These are phyloP conservation scores for Leccinum holopus DNA, from an alignment of 1,284 basidiomycete species.

Conservation along the genomic window DNA sequence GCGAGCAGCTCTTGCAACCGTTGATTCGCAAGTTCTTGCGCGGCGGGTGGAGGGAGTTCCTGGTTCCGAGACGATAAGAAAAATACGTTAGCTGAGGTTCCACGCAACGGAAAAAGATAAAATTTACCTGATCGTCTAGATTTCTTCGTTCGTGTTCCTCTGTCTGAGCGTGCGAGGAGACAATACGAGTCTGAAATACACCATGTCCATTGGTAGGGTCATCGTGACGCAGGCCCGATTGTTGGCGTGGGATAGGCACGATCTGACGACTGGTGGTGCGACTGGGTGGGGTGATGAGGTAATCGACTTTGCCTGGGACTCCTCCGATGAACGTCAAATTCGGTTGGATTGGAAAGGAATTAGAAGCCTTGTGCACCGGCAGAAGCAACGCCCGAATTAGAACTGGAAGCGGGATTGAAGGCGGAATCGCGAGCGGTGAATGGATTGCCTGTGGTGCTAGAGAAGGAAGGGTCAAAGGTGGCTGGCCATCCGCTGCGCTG, in stretches of 20 bases:
- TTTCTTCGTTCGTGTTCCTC: conserved; percentile 4
- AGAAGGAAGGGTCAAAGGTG: conserved; percentile 18
- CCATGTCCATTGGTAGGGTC: background rate
- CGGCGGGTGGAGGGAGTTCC: no score
- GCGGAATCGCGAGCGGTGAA: background rate
- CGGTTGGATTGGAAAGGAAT: background rate
- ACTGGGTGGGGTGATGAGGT: background rate
- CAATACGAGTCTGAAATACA: background rate
- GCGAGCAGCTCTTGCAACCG: conserved; percentile 31
- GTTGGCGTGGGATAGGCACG: conserved; percentile 16
- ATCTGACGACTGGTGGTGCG: conserved; percentile 12
- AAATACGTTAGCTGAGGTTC: background rate
- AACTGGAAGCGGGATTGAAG: background rate
- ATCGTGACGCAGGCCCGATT: background rate
- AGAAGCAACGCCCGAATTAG: background rate
- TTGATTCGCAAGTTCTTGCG: conserved; percentile 15
- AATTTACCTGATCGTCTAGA: conserved; percentile 9
- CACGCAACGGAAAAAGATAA: background rate
- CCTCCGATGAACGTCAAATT: conserved; percentile 8
- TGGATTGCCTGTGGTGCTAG: conserved; percentile 1
- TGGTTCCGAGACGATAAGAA: no score
- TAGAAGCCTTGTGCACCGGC: background rate
- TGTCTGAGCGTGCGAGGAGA: conserved; percentile 1
- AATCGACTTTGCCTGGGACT: background rate
- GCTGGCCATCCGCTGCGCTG: conserved; percentile 22